Conservation (phyloP, 768 basidiomycete species). For the Lactarius indigo region DNA sequence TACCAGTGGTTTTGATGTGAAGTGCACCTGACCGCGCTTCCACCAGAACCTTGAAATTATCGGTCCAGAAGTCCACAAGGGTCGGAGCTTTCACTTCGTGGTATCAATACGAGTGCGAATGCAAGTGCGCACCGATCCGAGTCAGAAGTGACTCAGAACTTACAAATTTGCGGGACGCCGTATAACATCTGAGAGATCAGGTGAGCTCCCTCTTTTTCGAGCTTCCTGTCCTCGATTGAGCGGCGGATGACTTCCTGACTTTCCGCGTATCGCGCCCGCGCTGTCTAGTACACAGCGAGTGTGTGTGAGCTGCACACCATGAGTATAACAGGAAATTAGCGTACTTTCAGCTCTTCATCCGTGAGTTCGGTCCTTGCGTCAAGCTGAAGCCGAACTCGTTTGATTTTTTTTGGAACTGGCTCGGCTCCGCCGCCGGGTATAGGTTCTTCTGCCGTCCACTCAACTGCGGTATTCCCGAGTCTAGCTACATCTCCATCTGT, state of each 20-base stretch:
- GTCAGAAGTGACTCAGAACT: conserved; percentile 34
- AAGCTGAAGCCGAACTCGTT: conserved; percentile 51
- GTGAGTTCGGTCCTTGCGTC: conserved; percentile 78
- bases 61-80: conserved; percentile 72
- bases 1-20: conserved; percentile 39
- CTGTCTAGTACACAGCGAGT: conserved; percentile 30
- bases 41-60: conserved; percentile 66
- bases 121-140: not conserved
- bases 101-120: conserved; percentile 8
- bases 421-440: conserved; percentile 1
- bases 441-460: not conserved
- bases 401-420: conserved; percentile 39
- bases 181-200: conserved; percentile 63
- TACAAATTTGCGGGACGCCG: conserved; percentile 62
- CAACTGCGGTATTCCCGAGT: not conserved
- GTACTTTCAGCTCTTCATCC: conserved; percentile 75
- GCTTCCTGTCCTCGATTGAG: conserved; percentile 48
- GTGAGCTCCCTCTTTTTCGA: conserved; percentile 51
- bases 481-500: not conserved
- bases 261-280: conserved; percentile 64
- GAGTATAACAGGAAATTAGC: not conserved
- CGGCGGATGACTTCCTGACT: conserved; percentile 54
- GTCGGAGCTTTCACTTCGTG: conserved; percentile 58
- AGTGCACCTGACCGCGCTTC: conserved; percentile 52
- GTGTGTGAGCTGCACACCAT: conserved; percentile 6